Evolutionary conservation across 768 basidiomycete genomes (phyloP).

Genomic region (Asterophora lycoperdoides): DNA sequence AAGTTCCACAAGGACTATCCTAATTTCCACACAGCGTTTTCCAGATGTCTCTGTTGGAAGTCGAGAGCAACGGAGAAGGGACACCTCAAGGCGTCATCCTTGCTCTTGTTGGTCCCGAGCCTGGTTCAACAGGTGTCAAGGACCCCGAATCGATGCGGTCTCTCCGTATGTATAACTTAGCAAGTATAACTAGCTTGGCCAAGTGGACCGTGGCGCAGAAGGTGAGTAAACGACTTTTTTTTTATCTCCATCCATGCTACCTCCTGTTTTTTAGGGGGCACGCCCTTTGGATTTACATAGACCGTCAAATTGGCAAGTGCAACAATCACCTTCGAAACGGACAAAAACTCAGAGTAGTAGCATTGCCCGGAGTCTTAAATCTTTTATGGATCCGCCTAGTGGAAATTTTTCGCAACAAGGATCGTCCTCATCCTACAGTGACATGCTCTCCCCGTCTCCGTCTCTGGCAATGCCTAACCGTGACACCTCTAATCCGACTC

Average conservation of each 20-base stretch:
- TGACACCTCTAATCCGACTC: constrained; percentile 12
- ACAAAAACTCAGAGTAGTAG: constrained; percentile 43
- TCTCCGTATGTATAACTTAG: constrained; percentile 80
- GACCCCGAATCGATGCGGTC: constrained; percentile 53
- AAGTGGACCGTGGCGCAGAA: constrained; percentile 70
- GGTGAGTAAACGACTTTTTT: constrained; percentile 30
- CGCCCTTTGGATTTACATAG: constrained; percentile 58
- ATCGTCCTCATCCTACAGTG: constrained; percentile 34
- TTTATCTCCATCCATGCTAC: constrained; percentile 7
- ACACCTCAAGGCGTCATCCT: constrained; percentile 72
- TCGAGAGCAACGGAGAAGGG: constrained; percentile 48
- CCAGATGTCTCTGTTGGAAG: constrained; percentile 75
- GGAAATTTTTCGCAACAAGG: constrained; percentile 16
- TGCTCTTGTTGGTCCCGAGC: constrained; percentile 64
- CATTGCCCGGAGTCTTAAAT: constrained; percentile 61
- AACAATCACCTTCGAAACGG: constrained; percentile 43
- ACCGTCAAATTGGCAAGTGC: constrained; percentile 46
- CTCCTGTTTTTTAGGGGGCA: constrained; percentile 37
- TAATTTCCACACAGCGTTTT: constrained; percentile 47
- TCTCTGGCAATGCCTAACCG: background rate
- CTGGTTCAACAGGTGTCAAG: constrained; percentile 40
- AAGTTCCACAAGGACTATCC: background rate
- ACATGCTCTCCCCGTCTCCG: constrained; percentile 21
- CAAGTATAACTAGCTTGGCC: constrained; percentile 69
- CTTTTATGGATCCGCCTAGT: constrained; percentile 39